A percentile compares a stretch with the other conserved stretches of the same genome.
Evolutionary conservation across 768 basidiomycete species (phyloP).

Genomic region (Phaeotremella skinneri): DNA sequence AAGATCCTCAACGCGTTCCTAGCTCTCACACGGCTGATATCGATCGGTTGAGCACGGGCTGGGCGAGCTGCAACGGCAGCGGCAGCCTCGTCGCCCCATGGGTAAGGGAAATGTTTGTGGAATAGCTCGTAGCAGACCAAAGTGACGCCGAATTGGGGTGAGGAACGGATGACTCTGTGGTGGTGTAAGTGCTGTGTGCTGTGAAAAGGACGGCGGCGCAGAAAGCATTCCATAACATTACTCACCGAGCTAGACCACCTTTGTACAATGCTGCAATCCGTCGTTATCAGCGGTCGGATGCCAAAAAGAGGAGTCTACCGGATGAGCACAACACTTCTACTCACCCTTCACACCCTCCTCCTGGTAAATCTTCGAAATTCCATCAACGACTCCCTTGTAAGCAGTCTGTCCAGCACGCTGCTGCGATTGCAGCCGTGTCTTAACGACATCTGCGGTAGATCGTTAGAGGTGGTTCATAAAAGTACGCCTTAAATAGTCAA

Average conservation of each 20-base stretch:
- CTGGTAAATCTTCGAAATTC: conserved; percentile 84
- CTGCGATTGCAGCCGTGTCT: conserved; percentile 93
- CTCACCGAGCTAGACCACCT: conserved; percentile 39
- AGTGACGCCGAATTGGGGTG: conserved; percentile 74
- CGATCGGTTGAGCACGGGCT: conserved; percentile 73
- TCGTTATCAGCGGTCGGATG: conserved; percentile 86
- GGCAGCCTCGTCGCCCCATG: conserved; percentile 59
- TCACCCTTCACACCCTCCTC: conserved; percentile 50
- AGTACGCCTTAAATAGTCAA: conserved; percentile 42
- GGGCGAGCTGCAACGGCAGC: conserved; percentile 58
- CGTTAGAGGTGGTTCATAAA: conserved; percentile 5
- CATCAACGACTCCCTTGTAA: conserved; percentile 86
- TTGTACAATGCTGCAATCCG: conserved; percentile 71
- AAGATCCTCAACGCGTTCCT: conserved; percentile 80
- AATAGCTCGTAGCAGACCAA: conserved; percentile 41
- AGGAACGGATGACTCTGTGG: conserved; percentile 37
- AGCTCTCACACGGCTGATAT: conserved; percentile 83
- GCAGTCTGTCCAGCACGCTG: conserved; percentile 83
- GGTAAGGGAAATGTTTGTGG: conserved; percentile 58
- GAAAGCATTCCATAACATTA: neutral
- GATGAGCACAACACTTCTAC: neutral
- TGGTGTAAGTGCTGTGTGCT: neutral
- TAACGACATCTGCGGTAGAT: conserved; percentile 76
- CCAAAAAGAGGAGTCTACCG: neutral
- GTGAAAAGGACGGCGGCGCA: neutral